Evolutionary conservation across 352 stramenopile species (phyloP).

Genomic region (Phytophthora capsici): DNA sequence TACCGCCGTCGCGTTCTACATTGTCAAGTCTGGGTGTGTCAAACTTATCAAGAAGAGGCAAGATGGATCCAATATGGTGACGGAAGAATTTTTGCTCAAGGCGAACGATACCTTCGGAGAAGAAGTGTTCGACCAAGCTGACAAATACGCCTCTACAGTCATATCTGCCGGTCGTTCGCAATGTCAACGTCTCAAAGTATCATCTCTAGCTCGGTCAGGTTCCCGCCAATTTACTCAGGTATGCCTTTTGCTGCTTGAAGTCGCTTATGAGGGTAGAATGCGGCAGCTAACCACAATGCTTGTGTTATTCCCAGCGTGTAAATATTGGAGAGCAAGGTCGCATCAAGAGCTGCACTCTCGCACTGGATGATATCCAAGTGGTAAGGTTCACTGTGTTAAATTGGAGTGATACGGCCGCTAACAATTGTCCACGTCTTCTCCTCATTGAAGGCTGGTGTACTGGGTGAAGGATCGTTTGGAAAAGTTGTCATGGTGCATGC

Average conservation of each 20-base stretch:
- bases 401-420: not conserved
- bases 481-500: slow-evolving; percentile 94
- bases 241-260: not conserved
- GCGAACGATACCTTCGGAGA: slow-evolving; percentile 79
- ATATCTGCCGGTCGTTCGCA: slow-evolving; percentile 71
- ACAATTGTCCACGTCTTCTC: not conserved
- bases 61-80: slow-evolving; percentile 39
- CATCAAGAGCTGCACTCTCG: slow-evolving; percentile 58
- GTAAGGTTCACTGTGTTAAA: slow-evolving; percentile 27
- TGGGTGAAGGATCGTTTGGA: slow-evolving; percentile 96
- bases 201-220: slow-evolving; percentile 52
- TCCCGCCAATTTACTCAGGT: slow-evolving; percentile 71
- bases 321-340: slow-evolving; percentile 53
- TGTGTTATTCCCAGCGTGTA: slow-evolving; percentile 42
- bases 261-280: not conserved
- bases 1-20: slow-evolving; percentile 69
- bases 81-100: slow-evolving; percentile 65
- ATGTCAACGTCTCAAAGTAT: slow-evolving; percentile 69
- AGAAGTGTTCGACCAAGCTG: slow-evolving; percentile 62
- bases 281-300: slow-evolving; percentile 3
- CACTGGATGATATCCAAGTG: slow-evolving; percentile 71
- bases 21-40: slow-evolving; percentile 79
- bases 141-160: slow-evolving; percentile 58
- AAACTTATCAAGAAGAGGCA: slow-evolving; percentile 66
- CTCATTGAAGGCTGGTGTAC: slow-evolving; percentile 62